phyloP scores from a whole-genome alignment of 306 rosid genomes.

The Quercus berberidifolia region DNA sequence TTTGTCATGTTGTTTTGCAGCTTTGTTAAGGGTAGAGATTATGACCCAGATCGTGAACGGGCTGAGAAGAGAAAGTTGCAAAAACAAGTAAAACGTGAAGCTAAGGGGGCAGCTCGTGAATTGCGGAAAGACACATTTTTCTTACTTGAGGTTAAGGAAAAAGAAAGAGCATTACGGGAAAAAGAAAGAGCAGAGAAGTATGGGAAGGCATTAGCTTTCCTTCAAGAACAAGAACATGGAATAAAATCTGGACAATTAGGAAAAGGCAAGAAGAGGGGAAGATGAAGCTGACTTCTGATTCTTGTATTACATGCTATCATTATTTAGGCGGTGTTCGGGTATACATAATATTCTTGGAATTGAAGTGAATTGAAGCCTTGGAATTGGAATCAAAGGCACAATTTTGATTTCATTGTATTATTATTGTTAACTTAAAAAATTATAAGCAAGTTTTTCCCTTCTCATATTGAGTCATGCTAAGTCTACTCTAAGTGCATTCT shows the following conservation, averaged over 20 bases:
- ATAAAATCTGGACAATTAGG: slow-evolving; percentile 91
- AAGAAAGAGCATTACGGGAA: slow-evolving; percentile 49
- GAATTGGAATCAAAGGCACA: neutral
- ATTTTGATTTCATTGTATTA: neutral
- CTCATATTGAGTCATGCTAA: too few relatives aligned
- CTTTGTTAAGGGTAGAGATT: slow-evolving; percentile 84
- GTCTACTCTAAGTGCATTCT: too few relatives aligned
- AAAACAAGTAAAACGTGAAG: slow-evolving; percentile 58
- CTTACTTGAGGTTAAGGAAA: slow-evolving; percentile 69
- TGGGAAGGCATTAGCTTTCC: slow-evolving; percentile 69
- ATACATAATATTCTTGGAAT: neutral
- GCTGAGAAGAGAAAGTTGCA: slow-evolving; percentile 63
- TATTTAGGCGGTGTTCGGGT: neutral
- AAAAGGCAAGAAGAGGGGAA: slow-evolving; percentile 75
- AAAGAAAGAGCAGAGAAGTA: slow-evolving; percentile 67
- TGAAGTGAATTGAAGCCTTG: neutral
- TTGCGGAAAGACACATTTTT: slow-evolving; percentile 77
- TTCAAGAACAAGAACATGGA: slow-evolving; percentile 83
- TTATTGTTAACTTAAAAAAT: too few relatives aligned
- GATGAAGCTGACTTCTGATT: slow-evolving; percentile 24
- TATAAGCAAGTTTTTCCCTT: too few relatives aligned
- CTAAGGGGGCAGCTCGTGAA: slow-evolving; percentile 82
- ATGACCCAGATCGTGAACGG: slow-evolving; percentile 77
- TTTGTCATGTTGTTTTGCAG: slow-evolving; percentile 44
- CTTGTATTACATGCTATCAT: neutral